Conservation (phyloP, 1,139 yeast species). For the Pichia sp. region DNA sequence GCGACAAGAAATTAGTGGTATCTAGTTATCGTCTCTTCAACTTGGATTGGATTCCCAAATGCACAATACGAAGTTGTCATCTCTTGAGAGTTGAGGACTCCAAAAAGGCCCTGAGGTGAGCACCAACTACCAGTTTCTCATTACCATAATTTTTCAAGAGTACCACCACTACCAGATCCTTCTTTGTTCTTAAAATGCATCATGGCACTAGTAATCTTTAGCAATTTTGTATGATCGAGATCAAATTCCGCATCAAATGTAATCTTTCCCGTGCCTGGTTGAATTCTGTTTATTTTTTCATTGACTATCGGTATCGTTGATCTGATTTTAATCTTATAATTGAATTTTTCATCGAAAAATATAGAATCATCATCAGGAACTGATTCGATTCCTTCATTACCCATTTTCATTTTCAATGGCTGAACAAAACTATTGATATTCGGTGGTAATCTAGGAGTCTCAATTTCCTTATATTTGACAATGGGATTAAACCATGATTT, state of each 20-base stretch:
- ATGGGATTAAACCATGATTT: conserved; percentile 20
- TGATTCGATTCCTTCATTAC: conserved; percentile 16
- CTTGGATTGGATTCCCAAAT: conserved; percentile 46
- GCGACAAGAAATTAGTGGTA: too few species aligned
- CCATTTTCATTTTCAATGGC: conserved; percentile 18
- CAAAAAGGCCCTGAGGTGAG: too few species aligned
- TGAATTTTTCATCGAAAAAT: conserved; percentile 17
- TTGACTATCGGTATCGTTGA: conserved; percentile 19
- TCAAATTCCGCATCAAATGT: conserved; percentile 25
- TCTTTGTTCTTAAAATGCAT: conserved; percentile 17
- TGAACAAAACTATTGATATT: conserved; percentile 22
- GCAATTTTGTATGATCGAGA: conserved; percentile 25
- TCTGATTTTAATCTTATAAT: conserved; percentile 22
- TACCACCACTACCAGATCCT: conserved; percentile 15
- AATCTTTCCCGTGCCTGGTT: conserved; percentile 21
- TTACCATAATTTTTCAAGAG: conserved; percentile 21
- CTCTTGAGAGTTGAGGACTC: too few species aligned
- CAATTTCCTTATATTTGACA: conserved; percentile 19
- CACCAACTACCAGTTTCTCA: too few species aligned
- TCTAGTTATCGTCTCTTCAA: conserved; percentile 48
- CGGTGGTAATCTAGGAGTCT: conserved; percentile 19
- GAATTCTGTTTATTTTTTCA: conserved; percentile 14
- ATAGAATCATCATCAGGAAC: conserved; percentile 15
- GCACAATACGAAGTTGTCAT: too few species aligned
- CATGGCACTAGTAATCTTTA: conserved; percentile 20